Evolutionary conservation across 1,284 basidiomycete genomes (phyloP).

Genomic region (Amylostereum chailletii): DNA sequence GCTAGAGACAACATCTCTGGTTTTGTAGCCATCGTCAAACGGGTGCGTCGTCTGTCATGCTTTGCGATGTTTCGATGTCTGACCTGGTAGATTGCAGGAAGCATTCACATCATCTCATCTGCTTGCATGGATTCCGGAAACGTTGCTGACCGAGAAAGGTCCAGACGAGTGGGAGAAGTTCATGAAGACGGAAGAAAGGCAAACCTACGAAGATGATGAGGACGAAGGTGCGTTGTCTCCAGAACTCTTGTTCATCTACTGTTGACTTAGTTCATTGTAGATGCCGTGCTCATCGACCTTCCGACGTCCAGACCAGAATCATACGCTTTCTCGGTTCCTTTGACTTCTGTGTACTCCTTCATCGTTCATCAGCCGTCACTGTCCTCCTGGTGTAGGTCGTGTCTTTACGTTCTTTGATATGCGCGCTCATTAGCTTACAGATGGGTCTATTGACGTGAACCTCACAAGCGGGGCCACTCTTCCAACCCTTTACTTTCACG

Average conservation of each 20-base stretch:
- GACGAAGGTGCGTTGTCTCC: conserved; percentile 50
- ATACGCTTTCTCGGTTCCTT: conserved; percentile 90
- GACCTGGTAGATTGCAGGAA: conserved; percentile 39
- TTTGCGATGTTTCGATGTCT: conserved; percentile 6
- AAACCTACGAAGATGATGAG: conserved; percentile 42
- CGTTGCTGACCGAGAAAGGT: conserved; percentile 68
- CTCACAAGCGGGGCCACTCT: conserved; percentile 85
- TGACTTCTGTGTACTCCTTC: conserved; percentile 86
- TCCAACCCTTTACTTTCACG: conserved; percentile 91
- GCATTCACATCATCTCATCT: conserved; percentile 64
- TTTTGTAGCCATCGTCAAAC: conserved; percentile 82
- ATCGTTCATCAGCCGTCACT: conserved; percentile 79
- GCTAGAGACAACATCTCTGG: conserved; percentile 90
- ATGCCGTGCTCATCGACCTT: conserved; percentile 71
- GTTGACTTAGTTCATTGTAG: conserved; percentile 27
- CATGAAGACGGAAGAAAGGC: conserved; percentile 67
- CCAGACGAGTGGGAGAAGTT: conserved; percentile 80
- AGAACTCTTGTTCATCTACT: conserved; percentile 1
- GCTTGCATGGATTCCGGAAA: conserved; percentile 82
- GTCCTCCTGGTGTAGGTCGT: conserved; percentile 77
- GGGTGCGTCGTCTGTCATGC: conserved; percentile 34
- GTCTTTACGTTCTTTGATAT: conserved; percentile 8
- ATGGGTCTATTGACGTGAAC: conserved; percentile 74
- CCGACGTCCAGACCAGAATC: conserved; percentile 74
- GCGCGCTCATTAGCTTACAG: conserved; percentile 24